Evolutionary conservation across 768 basidiomycete species (phyloP).

Genomic region (Tricholoma flavovirens): DNA sequence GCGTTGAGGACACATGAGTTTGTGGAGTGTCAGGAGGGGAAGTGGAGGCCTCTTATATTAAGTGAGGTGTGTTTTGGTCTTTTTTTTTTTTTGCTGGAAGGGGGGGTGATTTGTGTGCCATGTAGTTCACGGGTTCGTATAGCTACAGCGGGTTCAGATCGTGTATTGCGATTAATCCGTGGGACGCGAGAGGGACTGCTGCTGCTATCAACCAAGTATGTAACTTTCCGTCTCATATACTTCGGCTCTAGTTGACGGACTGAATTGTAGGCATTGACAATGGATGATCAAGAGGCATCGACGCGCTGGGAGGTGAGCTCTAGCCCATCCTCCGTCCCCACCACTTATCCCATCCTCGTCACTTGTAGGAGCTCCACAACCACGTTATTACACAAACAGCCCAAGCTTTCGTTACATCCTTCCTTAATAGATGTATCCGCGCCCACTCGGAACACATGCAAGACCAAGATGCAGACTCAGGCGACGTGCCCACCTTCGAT

Average conservation of each 20-base stretch:
- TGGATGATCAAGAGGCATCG: conserved; percentile 66
- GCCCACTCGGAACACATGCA: conserved; percentile 63
- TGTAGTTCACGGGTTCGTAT: conserved; percentile 79
- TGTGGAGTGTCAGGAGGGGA: conserved; percentile 77
- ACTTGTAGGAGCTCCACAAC: conserved; percentile 60
- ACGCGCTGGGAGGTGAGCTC: conserved; percentile 68
- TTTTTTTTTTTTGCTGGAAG: neutral
- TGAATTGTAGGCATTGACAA: conserved; percentile 54
- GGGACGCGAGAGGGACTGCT: conserved; percentile 80
- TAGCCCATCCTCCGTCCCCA: neutral
- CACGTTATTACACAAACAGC: conserved; percentile 87
- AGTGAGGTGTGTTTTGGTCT: conserved; percentile 54
- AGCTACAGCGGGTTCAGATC: conserved; percentile 83
- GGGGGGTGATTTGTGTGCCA: neutral
- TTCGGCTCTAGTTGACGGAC: conserved; percentile 2
- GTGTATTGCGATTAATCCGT: conserved; percentile 83
- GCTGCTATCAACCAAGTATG: conserved; percentile 58
- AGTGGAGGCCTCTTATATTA: conserved; percentile 64
- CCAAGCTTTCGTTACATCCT: conserved; percentile 74
- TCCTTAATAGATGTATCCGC: conserved; percentile 70
- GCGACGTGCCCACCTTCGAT: conserved; percentile 25
- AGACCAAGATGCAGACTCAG: conserved; percentile 26
- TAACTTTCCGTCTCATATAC: too few species aligned
- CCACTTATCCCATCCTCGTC: neutral
- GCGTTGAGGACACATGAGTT: conserved; percentile 78